Conservation (phyloP, 768 basidiomycete genomes). For the Antrodiella citrinella region DNA sequence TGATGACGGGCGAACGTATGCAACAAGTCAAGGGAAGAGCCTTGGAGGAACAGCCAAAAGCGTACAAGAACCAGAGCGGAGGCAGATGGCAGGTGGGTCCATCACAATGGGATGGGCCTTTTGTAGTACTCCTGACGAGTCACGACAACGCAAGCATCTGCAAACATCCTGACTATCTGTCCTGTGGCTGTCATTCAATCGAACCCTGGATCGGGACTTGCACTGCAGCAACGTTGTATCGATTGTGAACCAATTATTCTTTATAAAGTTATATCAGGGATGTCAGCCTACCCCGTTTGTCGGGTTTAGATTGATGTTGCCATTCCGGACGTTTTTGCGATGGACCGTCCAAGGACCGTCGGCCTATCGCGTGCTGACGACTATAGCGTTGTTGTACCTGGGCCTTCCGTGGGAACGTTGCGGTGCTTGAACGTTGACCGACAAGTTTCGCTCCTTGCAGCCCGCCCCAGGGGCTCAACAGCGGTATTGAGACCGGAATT, state of each 20-base stretch:
- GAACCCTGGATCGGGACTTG: too few relatives aligned
- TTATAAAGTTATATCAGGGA: not conserved
- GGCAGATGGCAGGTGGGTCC: not conserved
- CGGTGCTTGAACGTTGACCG: not conserved
- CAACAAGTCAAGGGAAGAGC: not conserved
- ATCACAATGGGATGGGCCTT: not conserved
- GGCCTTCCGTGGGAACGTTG: not conserved
- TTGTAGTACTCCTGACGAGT: too few relatives aligned
- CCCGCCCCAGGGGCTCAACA: not conserved
- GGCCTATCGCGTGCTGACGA: too few relatives aligned
- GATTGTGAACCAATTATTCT: not conserved
- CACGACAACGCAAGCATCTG: not conserved
- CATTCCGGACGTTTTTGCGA: not conserved
- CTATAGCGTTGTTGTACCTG: not conserved
- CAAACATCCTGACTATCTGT: not conserved
- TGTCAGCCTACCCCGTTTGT: not conserved
- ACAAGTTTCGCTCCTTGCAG: not conserved
- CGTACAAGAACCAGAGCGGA: not conserved
- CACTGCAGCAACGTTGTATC: too few relatives aligned
- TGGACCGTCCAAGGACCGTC: not conserved
- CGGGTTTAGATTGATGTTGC: not conserved
- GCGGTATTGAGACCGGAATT: not conserved
- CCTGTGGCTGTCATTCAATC: not conserved
- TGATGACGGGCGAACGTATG: not conserved
- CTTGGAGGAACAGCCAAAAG: not conserved